Evolutionary conservation across 208 protist species (phyloP), one percentile per base, ranked within the genome.

Genomic region (Zelonia costaricensis): DNA sequence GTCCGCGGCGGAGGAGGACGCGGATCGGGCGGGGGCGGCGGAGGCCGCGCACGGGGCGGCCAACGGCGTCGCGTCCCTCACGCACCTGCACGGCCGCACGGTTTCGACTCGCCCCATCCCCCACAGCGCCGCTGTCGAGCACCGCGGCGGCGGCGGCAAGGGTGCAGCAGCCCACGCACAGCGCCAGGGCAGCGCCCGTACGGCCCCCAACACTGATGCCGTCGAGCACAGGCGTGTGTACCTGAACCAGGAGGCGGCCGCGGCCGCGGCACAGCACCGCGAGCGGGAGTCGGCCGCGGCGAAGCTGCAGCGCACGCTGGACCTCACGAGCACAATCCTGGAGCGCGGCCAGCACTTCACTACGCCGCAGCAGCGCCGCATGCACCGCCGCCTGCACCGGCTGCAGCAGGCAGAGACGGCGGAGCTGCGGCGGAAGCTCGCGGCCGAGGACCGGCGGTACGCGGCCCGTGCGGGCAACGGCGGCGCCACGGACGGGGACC

Each of bases 371-470:
- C 48, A 66, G 66, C 58, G 66, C 2, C 57, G 51, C 2, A 61
- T 73, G 56, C 66, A 62, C 12, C 57, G 66, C 10, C 62, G 46
- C 20, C 49, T 73, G 52, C 57, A 73, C 48, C 66, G 66, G 0
- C 44, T 73, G 42, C 51, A 58, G 52, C 27, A 45, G 31, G 67
- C 52, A 10, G 59, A 62, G 43, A 33, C 43, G 31, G 53, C 49
- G 12, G 67, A 66, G 46, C n/a, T 66, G 59, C 58, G 45, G 3
- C 4, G 52, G 6, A 25, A 31, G 9, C 25, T 67, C 3, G 67
- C 40, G 4, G 47, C 25, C 22, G 67, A 66, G 53, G 67, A 74
- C 8, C 36, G 38, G 0, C 28, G 56, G 20, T 44, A 61, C 25
- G 60, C 45, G 4, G 12, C 36, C 4, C 30, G 23, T 4, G 35